Percentiles rank a stretch among this genome's conserved stretches.
Conservation (phyloP, 768 basidiomycete species). For the Saitozyma sp. region DNA sequence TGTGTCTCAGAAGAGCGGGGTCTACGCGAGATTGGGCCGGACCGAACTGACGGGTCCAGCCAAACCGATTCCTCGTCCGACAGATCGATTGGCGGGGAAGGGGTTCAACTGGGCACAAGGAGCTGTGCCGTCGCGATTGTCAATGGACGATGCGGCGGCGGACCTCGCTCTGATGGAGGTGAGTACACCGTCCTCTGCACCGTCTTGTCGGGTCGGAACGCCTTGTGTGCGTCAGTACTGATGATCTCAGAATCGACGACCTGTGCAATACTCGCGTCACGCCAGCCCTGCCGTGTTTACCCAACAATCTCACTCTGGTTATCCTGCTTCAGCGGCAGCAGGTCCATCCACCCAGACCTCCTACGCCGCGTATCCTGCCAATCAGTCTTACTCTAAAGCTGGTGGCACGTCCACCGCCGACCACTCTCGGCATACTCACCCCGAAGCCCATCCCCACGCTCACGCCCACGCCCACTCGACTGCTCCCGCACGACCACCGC, state of each 20-base stretch:
- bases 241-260: constrained; percentile 18
- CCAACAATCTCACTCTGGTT: constrained; percentile 7
- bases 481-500: neutral
- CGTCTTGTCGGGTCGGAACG: neutral
- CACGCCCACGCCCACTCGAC: neutral
- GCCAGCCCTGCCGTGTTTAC: constrained; percentile 27
- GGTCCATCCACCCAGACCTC: constrained; percentile 7
- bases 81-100: constrained; percentile 19
- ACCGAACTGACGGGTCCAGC: constrained; percentile 18
- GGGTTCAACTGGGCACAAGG: constrained; percentile 43
- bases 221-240: neutral
- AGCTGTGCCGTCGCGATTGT: constrained; percentile 31
- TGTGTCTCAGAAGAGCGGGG: neutral
- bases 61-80: constrained; percentile 40
- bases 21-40: neutral
- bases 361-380: constrained; percentile 10
- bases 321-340: constrained; percentile 4
- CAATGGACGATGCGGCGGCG: constrained; percentile 25
- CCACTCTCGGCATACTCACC: constrained; percentile 6
- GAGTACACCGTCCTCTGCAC: constrained; percentile 6
- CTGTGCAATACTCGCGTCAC: constrained; percentile 21
- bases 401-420: neutral
- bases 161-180: constrained; percentile 49
- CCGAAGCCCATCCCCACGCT: neutral
- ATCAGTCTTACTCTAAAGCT: constrained; percentile 11